Evolutionary conservation across 1,139 yeast genomes (phyloP).

Genomic region (Hansenula sp.): DNA sequence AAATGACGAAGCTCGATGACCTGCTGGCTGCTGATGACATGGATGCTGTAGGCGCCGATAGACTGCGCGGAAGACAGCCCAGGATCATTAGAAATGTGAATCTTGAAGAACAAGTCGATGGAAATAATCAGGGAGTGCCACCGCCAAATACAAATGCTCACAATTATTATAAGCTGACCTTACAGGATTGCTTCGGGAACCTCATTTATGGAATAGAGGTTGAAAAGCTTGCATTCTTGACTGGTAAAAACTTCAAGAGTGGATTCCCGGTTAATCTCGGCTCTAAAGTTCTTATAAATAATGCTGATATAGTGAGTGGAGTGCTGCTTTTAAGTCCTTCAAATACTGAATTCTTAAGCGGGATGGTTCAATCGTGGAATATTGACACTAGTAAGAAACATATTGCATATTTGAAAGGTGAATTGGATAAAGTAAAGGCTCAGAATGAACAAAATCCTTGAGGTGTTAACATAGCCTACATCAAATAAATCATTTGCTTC

Average conservation of each 20-base stretch:
- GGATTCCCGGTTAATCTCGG: conserved; percentile 33
- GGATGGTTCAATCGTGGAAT: conserved; percentile 30
- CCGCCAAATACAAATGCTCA: conserved; percentile 5
- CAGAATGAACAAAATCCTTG: neutral
- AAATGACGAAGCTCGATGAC: conserved; percentile 24
- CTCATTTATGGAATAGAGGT: conserved; percentile 29
- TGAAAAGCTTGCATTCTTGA: conserved; percentile 25
- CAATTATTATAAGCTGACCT: conserved; percentile 26
- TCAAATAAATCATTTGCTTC: too few relatives aligned
- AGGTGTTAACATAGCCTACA: too few relatives aligned
- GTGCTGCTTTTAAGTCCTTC: conserved; percentile 20
- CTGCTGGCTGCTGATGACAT: conserved; percentile 22
- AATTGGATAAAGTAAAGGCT: conserved; percentile 9
- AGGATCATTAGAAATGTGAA: conserved; percentile 18
- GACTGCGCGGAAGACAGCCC: conserved; percentile 16
- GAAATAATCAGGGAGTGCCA: neutral
- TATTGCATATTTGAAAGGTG: conserved; percentile 22
- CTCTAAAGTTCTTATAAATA: conserved; percentile 28
- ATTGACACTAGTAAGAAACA: conserved; percentile 24
- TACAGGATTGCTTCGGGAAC: conserved; percentile 32
- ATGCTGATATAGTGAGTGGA: conserved; percentile 21
- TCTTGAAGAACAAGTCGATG: conserved; percentile 11
- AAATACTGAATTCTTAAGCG: conserved; percentile 26
- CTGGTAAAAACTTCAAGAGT: conserved; percentile 16
- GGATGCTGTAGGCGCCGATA: conserved; percentile 24